Evolutionary conservation across 495 filamentous ascomycete genomes (phyloP), one percentile per base, ranked within the genome.

Genomic region (Talaromyces thailandensis): DNA sequence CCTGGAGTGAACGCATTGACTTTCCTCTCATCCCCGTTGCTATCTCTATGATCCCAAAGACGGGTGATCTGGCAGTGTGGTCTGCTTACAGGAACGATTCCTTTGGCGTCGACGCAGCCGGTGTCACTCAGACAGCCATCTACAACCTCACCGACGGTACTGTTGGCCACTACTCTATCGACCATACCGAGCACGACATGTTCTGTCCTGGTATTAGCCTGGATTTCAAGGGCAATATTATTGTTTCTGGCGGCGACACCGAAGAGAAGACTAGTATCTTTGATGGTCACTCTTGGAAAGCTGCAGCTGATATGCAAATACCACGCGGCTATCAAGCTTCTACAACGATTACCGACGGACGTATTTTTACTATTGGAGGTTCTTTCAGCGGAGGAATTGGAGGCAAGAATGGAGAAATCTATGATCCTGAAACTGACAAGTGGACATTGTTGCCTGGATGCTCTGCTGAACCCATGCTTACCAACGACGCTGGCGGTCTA

Each of bases 151-250:
- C 45, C 6, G 72, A 63, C 3, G 65, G 68, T 6, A 67, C 61
- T 0, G 68, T 80, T 0, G 71, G 74, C n/a, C 69, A 76, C 43
- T 66, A 70, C 23, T 71, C 65, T 14, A 65, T 84, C 43, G 64
- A 65, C 23, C 71, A 85, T 57, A 85, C 78, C 12, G 62, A 75
- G 6, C 81, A 84, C 53, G 80, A 84, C 64, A 86, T 88, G 82
- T 88, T 87, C 65, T 87, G 85, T 67, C 83, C 84, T 5, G 84
- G 84, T 1, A 81, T 82, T 28, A 81, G 79, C 3, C 64, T 81
- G 9, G 78, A 82, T 63, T 65, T 71, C 24, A 70, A 76, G 21
- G 85, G 85, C 16, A 72, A 69, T n/a, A 71, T 83, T 21, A 63
- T 84, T 24, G 78, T 86, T 23, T 81, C 77, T 4, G 84, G 85